Evolutionary conservation across 768 basidiomycete genomes (phyloP).

Genomic region (Coprinopsis strossmayeri): DNA sequence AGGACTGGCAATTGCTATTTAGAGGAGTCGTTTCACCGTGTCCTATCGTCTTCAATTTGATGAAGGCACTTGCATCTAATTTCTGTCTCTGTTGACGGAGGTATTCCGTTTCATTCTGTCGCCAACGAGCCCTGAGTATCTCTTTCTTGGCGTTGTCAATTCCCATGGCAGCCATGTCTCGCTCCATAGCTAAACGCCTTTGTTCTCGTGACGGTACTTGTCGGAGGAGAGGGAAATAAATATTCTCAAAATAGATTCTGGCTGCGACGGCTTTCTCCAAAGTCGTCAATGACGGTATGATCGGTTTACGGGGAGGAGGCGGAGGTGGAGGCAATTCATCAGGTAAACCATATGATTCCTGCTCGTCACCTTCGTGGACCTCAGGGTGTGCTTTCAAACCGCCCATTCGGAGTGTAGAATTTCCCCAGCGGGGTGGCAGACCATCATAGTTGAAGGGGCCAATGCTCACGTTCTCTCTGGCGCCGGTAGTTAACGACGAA

Average conservation of each 20-base stretch:
- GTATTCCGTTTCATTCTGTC: slow-evolving; percentile 84
- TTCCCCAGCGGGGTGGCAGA: no score
- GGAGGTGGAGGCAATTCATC: slow-evolving; percentile 16
- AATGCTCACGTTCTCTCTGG: slow-evolving; percentile 57
- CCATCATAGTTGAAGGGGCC: slow-evolving; percentile 38
- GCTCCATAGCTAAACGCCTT: slow-evolving; percentile 80
- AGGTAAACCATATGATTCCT: background rate
- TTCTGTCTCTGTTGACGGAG: slow-evolving; percentile 78
- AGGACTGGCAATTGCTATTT: slow-evolving; percentile 15
- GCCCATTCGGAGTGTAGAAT: no score
- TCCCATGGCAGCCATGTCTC: slow-evolving; percentile 72
- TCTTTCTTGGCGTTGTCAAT: slow-evolving; percentile 68
- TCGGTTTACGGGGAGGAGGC: slow-evolving; percentile 44
- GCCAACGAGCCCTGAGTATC: slow-evolving; percentile 66
- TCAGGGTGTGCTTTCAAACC: slow-evolving; percentile 64
- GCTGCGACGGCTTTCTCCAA: slow-evolving; percentile 91
- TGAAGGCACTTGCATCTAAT: slow-evolving; percentile 80
- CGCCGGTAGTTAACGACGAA: slow-evolving; percentile 69
- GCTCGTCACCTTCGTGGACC: slow-evolving; percentile 52
- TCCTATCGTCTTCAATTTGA: slow-evolving; percentile 89
- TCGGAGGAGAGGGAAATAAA: slow-evolving; percentile 81
- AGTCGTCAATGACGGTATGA: slow-evolving; percentile 84
- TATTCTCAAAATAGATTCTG: slow-evolving; percentile 90
- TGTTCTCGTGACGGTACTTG: slow-evolving; percentile 83
- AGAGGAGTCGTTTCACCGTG: slow-evolving; percentile 52